Evolutionary conservation across 768 basidiomycete genomes (phyloP), one percentile per base, ranked within the genome.

Genomic region (Tylopilus sp.): DNA sequence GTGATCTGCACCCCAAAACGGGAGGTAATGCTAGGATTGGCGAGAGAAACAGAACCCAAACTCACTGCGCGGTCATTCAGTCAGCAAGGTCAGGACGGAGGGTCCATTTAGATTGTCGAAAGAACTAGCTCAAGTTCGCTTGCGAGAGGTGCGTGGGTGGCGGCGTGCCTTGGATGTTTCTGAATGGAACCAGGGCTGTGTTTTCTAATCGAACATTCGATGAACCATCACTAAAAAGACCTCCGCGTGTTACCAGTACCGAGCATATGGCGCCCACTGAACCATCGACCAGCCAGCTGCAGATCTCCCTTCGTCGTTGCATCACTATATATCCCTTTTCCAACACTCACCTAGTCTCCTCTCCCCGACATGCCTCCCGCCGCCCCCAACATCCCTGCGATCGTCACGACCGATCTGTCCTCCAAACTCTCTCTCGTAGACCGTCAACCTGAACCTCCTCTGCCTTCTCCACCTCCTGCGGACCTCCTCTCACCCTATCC

Each of bases 381-480:
- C 8, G 15, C 54, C 7, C 39, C 43, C 4, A 59, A 55, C 55
- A 71, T 71, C 2, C 68, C 68, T 35, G 68, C 68, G 20, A 70
- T 71, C 48, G 69, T 70, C 47, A 70, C 69, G 0, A 70, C 64
- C 13, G 69, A 70, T 60, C 58, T 71, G 1, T 70, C 69, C 17
- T 71, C 69, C n/a, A 61, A 51, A 17, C 59, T 51, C 8, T 61
- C 66, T 21, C 55, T 70, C 31, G 49, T 58, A 20, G 31, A 48
- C 18, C n/a, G n/a, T n/a, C n/a, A 21, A 39, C 44, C 20, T n/a
- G n/a, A 22, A 3, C 39, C 38, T 12, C 40, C 41, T 0, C 23
- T 36, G 7, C 41, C 44, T 8, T 11, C 38, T 2, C 41, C 23
- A 13, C 43, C 53, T 1, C 30, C 46, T 18, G 47, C 51, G 4